Conservation (phyloP, 164 flowering plant species). For the Stephania yunnanensis region DNA sequence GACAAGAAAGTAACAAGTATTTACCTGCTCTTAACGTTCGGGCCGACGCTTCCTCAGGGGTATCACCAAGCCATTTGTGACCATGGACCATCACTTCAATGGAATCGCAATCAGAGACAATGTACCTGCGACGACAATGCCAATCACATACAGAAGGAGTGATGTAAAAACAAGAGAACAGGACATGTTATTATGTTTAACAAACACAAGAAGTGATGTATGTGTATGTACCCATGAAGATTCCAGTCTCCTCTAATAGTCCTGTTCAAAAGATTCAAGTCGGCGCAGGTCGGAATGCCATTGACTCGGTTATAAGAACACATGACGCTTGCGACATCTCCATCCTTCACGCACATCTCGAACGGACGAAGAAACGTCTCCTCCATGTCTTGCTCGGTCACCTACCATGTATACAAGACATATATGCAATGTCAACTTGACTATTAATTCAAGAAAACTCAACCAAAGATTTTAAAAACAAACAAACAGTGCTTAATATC, state of each 20-base stretch:
- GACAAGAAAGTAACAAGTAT: background rate
- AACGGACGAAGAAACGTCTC: constrained; percentile 13
- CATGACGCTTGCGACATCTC: constrained; percentile 20
- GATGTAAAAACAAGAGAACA: too few relatives aligned
- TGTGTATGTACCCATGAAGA: constrained; percentile 20
- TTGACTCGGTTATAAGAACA: constrained; percentile 23
- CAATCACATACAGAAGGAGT: background rate
- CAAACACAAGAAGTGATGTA: background rate
- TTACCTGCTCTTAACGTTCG: constrained; percentile 29
- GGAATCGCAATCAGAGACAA: constrained; percentile 40
- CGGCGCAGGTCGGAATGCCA: constrained; percentile 21
- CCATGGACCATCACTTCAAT: constrained; percentile 21
- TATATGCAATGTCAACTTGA: background rate
- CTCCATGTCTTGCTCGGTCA: background rate
- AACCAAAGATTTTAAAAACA: background rate
- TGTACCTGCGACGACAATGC: constrained; percentile 17
- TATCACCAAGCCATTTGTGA: constrained; percentile 21
- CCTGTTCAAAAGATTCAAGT: constrained; percentile 13
- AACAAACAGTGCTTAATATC: too few relatives aligned
- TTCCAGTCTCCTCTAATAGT: constrained; percentile 18
- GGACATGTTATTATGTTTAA: background rate
- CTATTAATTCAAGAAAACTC: background rate
- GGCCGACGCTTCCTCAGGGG: constrained; percentile 34
- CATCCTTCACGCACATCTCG: constrained; percentile 25
- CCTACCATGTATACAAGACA: background rate